Base-by-base conservation (phyloP, 805 yeast genomes). In the Teunomyces aglyptinius region DNA sequence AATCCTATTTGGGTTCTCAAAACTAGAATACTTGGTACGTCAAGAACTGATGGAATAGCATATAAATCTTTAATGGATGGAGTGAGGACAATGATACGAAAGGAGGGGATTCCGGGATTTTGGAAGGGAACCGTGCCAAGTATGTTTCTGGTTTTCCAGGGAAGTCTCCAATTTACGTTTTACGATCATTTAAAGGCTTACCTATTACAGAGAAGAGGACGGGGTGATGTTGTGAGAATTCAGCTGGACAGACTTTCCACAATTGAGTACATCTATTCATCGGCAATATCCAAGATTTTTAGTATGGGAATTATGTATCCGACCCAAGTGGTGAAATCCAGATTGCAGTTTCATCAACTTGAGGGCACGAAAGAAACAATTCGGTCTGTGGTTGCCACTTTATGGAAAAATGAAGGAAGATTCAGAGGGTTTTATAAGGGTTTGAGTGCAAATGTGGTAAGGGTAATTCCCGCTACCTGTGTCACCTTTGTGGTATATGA, bases 1-100 rank as follows among this genome's bases (percentile, higher is more conserved):
- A 94, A 90, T 60, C 99, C 99, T 1, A 78, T 92, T 8, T 92
- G 99, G 99, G 96, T 94, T 1, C 63, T 94, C 15, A 94, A 94
- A 64, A 94, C 99, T 0, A 75, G 98, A 50, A 85, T 92, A 53
- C 74, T 91, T 57, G 82, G 90, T 15, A 78, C 80, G 1, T 65
- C 78, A 2, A 65, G 68, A 32, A 49, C 49, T 1, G 54, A 68
- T 0, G 70, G 72, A 0, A 76, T 75, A 12, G 83, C 88, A 0
- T 89, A 89, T 58, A 63, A 64, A 7, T 80, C 89, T 0, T 65
- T 83, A 5, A 8, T 57, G 15, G 80, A 81, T 49, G 95, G 96
- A 1, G 56, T 82, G 0, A 46, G 47, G 5, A 61, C 73, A 19
- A 76, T 89, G 11, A 50, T 71, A 11, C 55, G 53, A 22, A 68